phyloP scores from a whole-genome alignment of 2,329 filamentous ascomycete species.

The Dothideomycetidae sp. region DNA sequence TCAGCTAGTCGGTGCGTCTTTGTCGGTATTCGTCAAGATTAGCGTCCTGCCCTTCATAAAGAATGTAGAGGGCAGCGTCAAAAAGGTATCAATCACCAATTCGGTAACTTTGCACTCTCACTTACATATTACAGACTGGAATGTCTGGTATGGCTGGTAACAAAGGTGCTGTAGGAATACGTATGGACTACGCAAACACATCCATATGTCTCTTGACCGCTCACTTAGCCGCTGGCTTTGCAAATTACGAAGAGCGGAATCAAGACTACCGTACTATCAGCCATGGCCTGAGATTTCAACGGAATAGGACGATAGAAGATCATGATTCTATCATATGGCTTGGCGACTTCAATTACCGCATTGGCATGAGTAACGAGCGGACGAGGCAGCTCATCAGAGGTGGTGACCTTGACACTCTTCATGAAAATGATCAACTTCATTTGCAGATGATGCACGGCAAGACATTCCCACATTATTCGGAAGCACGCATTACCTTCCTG shows the following conservation, averaged over 20 bases:
- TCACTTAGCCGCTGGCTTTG: slow-evolving; percentile 87
- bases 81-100: slow-evolving; percentile 43
- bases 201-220: slow-evolving; percentile 92
- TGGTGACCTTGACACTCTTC: slow-evolving; percentile 61
- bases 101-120: slow-evolving; percentile 25
- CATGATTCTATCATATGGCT: slow-evolving; percentile 89
- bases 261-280: slow-evolving; percentile 83
- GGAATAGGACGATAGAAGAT: slow-evolving; percentile 80
- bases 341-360: slow-evolving; percentile 96
- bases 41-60: slow-evolving; percentile 70
- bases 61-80: slow-evolving; percentile 90
- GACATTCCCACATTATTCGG: slow-evolving; percentile 82
- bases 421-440: slow-evolving; percentile 91
- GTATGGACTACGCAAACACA: slow-evolving; percentile 87
- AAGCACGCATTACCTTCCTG: slow-evolving; percentile 72
- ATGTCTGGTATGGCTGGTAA: slow-evolving; percentile 96
- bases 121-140: slow-evolving; percentile 40
- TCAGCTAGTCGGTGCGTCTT: slow-evolving; percentile 82
- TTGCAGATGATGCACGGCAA: slow-evolving; percentile 90
- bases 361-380: slow-evolving; percentile 66
- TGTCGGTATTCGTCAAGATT: slow-evolving; percentile 80
- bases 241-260: slow-evolving; percentile 93
- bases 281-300: slow-evolving; percentile 75
- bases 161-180: slow-evolving; percentile 92
- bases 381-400: slow-evolving; percentile 60